Percentiles rank a stretch among this genome's conserved stretches.
These are phyloP conservation scores for Ampelocalamus luodianensis DNA, from an alignment of 176 grass and related monocot species.

Conservation along the genomic window DNA sequence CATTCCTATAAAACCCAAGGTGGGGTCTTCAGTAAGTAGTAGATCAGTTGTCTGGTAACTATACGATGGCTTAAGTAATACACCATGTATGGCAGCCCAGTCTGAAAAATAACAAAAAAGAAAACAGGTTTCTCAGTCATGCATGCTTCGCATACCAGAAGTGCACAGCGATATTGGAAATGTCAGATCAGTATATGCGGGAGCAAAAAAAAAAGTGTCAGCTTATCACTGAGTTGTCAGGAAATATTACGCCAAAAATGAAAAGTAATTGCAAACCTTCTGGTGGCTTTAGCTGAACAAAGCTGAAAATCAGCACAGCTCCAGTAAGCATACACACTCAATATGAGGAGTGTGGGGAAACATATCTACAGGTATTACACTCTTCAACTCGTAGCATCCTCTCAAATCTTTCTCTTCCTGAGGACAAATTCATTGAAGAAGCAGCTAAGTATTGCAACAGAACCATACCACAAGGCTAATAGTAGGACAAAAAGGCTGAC, in stretches of 20 bases:
- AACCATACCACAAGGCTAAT: conserved; percentile 14
- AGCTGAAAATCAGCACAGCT: conserved; percentile 54
- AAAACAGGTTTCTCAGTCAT: background rate
- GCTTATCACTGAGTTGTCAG: background rate
- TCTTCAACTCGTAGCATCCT: conserved; percentile 77
- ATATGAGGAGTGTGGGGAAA: conserved; percentile 97
- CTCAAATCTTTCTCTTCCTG: conserved; percentile 65
- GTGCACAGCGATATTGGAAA: background rate
- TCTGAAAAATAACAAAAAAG: background rate
- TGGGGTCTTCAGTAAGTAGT: background rate
- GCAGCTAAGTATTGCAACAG: conserved; percentile 22
- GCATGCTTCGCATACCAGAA: background rate
- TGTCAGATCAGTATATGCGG: conserved; percentile 27
- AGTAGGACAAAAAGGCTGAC: conserved; percentile 15
- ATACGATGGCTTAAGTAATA: background rate
- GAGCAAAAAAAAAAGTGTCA: background rate
- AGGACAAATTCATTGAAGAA: conserved; percentile 28
- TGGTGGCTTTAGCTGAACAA: conserved; percentile 12
- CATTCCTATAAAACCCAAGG: conserved; percentile 7
- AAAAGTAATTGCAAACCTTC: conserved; percentile 6
- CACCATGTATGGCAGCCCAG: background rate
- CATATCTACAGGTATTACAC: conserved; percentile 86
- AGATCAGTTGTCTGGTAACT: conserved; percentile 14
- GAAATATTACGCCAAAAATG: background rate
- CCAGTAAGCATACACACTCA: conserved; percentile 91